Base-by-base conservation (phyloP, 2,329 filamentous ascomycete genomes). In the Scortechinia acanthostroma region DNA sequence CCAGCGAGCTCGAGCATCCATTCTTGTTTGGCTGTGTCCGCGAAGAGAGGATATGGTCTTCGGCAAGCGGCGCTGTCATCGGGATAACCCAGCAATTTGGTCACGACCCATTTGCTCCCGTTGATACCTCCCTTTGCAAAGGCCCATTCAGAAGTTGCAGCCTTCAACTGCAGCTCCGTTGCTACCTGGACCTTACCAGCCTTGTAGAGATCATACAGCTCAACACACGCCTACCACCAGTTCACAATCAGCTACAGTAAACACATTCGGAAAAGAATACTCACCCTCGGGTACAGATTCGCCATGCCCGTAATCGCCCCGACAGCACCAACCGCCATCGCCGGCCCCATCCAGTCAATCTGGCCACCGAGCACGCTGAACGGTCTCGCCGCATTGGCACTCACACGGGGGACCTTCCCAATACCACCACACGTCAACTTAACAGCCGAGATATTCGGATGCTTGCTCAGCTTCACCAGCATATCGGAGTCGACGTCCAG, bases 371-470 rank as follows among this genome's bases (percentile, higher is more conserved):
- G 88, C 1, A 80, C 76, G 1, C 82, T 76, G 55, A 90, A 90
- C 2, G 74, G 68, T 0, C 72, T 60, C 0, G 70, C 59, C 47
- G 85, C 63, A 49, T 66, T 58, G 15, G 66, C 68, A 4, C 62
- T 57, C 3, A 89, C 70, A 5, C 84, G 70, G 3, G 79, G 77
- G 43, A 88, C 73, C 62, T 88, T 88, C 47, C 80, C 84, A 22
- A 86, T 85, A 52, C 78, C 81, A n/a, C 83, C 84, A 55, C 84
- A 88, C 2, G 83, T 88, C 46, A 87, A 65, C 65, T 88, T 88
- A 44, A 81, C 77, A 22, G 81, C 83, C 43, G 85, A 76, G 51
- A 88, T 83, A 51, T 85, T 86, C 35, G 70, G 63, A 56, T 83
- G 76, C 48, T 70, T 61, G 13, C 74, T 72, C 3, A 86, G 65